Evolutionary conservation across 176 grass and related monocot genomes (phyloP), one percentile per base, ranked within the genome.

Genomic region (Oryza officinalis): DNA sequence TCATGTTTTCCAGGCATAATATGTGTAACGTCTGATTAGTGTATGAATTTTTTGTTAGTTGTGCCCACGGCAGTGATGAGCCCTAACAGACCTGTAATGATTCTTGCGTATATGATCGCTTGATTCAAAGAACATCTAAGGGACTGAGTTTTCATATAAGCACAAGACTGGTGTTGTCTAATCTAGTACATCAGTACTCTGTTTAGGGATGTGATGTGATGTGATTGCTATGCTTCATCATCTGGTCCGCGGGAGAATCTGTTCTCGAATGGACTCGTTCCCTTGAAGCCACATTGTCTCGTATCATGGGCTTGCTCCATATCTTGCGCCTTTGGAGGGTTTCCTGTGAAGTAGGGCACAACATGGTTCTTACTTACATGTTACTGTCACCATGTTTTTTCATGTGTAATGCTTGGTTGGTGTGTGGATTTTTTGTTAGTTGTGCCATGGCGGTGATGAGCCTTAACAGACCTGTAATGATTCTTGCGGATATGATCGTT

Each of bases 71-170:
- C 59, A n/a, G 31, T 88, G 81, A 91, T 86, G 81, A 92, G 26
- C 33, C 25, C 64, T 81, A 75, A 85, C 83, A 83, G 71, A 89
- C 87, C 90, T 92, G 86, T 92, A 92, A 89, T 91, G 90, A 81
- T 87, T 94, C 45, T 80, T 90, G 88, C 40, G 59, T 81, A 31
- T 6, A 91, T 92, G 90, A 92, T 91, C 59, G 83, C 83, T 90
- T 76, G 82, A 32, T 74, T 59, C 46, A 76, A 89, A 83, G 73
- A 89, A 90, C 92, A 90, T 97, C 92, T 92, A 91, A 87, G 85
- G 89, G 90, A 83, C 87, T 81, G 82, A 88, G 79, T 76, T 85
- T 31, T 41, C 66, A 78, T 80, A 40, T 83, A 13, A 28, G n/a
- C 6, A 7, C 27, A 47, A 3, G 8, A 45, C 33, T 35, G 4